Evolutionary conservation across 164 flowering plant species (phyloP).

Genomic region (Houttuynia cordata): DNA sequence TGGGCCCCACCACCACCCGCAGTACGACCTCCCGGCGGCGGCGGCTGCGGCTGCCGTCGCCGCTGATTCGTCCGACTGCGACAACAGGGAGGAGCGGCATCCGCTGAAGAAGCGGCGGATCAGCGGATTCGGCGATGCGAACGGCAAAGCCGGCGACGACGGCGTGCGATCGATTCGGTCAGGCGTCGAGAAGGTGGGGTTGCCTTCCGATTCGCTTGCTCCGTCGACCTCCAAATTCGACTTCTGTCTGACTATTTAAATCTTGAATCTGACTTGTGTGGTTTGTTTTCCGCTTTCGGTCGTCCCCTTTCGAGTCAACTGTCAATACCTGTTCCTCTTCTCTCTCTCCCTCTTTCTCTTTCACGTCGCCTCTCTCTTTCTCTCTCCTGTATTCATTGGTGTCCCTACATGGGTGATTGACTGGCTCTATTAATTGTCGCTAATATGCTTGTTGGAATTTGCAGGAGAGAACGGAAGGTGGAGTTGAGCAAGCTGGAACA

Average conservation of each 20-base stretch:
- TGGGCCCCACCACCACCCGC: background rate
- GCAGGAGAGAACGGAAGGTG: constrained; percentile 27
- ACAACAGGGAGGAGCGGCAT: constrained; percentile 18
- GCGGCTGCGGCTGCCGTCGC: too few species aligned
- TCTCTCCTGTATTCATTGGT: background rate
- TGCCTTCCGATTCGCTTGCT: background rate
- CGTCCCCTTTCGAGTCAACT: constrained; percentile 29
- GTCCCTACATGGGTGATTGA: background rate
- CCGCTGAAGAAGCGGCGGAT: constrained; percentile 39
- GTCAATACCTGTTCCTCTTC: constrained; percentile 25
- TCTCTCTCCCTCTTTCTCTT: background rate
- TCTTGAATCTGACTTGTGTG: constrained; percentile 1
- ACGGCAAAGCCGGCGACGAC: constrained; percentile 9
- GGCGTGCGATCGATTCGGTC: constrained; percentile 14
- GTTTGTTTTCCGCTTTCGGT: background rate
- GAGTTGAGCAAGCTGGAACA: constrained; percentile 5
- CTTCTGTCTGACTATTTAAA: background rate
- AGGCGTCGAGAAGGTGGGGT: constrained; percentile 3
- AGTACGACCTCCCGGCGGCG: constrained; percentile 10
- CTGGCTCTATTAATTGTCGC: background rate
- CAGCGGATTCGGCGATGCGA: constrained; percentile 11
- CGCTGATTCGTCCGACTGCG: constrained; percentile 9
- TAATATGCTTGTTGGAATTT: constrained; percentile 5
- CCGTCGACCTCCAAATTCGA: background rate
- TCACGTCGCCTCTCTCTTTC: background rate